Percentiles rank a stretch among this genome's conserved stretches.
Conservation (phyloP, 495 filamentous ascomycete genomes). For the Saxispiralis lemnorum region DNA sequence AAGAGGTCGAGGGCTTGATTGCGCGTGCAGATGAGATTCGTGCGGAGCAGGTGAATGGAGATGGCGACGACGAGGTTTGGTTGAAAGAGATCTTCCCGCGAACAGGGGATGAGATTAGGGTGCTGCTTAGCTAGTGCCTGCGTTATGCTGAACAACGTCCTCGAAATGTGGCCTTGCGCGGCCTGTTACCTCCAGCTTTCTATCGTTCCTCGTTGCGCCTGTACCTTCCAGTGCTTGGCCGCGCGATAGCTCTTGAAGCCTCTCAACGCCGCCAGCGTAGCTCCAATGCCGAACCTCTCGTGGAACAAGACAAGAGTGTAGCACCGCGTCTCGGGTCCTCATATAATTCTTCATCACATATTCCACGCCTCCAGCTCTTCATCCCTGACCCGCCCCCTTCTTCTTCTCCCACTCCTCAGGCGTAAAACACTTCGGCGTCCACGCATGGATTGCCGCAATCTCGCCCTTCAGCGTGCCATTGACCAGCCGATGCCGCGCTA, state of each 20-base stretch:
- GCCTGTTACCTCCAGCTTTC: too few species aligned
- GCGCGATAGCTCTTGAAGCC: too few species aligned
- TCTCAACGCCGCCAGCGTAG: too few species aligned
- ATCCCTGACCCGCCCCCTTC: slow-evolving; percentile 18
- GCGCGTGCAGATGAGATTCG: slow-evolving; percentile 37
- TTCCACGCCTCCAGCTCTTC: too few species aligned
- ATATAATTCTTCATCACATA: too few species aligned
- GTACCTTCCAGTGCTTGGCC: too few species aligned
- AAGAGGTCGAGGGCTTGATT: slow-evolving; percentile 61
- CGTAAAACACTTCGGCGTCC: slow-evolving; percentile 92
- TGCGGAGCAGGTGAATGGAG: slow-evolving; percentile 18
- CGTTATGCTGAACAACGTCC: too few species aligned
- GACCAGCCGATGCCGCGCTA: slow-evolving; percentile 76
- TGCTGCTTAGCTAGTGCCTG: slow-evolving; percentile 39
- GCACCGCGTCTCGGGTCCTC: too few species aligned
- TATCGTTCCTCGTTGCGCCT: too few species aligned
- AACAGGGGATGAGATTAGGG: slow-evolving; percentile 70
- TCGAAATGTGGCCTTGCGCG: too few species aligned
- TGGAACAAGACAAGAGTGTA: too few species aligned
- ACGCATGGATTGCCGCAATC: slow-evolving; percentile 92
- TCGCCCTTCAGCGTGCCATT: slow-evolving; percentile 79
- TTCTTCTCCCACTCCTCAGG: slow-evolving; percentile 80
- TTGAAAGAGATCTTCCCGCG: slow-evolving; percentile 59
- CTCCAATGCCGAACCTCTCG: too few species aligned
- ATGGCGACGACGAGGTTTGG: slow-evolving; percentile 23